Base-by-base conservation (phyloP, 1,139 yeast genomes). In the Geotrichum carabidarum region DNA sequence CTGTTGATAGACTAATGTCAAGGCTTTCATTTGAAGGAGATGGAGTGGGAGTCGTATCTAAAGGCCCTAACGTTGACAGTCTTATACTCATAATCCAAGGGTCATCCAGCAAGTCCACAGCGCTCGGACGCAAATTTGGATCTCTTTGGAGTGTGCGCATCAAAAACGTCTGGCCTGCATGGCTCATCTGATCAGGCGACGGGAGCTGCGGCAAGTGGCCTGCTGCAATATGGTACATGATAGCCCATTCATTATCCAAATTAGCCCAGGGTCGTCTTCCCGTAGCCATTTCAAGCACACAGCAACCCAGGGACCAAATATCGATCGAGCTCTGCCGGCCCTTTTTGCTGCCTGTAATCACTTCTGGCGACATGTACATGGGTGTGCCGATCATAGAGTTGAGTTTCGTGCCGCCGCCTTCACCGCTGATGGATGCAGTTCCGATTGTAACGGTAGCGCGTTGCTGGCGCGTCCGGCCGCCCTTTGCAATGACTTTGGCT, bases 321-420 rank as follows among this genome's bases (percentile, higher is more conserved):
- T 74, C 78, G 41, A 84, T 83, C 8, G 85, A 83, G 1, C 95
- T 95, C 63, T 79, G 83, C 56, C 80, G 78, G 42, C 84, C 86
- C 2, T 79, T 71, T 3, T 78, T 73, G 3, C 83, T 75, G 1
- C 97, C 97, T 1, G 95, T 87, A 56, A 93, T 90, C 0, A 89
- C 90, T 67, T 93, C 99, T 0, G 99, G 99, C 0, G 98, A 88
- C 99, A 93, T 93, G 70, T 93, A 93, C 98, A 93, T 93, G 15
- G 99, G 99, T 0, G 99, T 93, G 50, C 99, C 99, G 0, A 95
- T 88, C 83, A 91, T 82, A 42, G 74, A 72, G 59, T 75, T 71
- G 50, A 75, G 65, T 58, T 74, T 63, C 55, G 78, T 36, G 51
- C 52, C 45, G 15, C n/a, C 59, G 53, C 40, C 40, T 12, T 50